phyloP scores from a whole-genome alignment of 1,139 yeast genomes.

The Sugiyamaella castrensis region DNA sequence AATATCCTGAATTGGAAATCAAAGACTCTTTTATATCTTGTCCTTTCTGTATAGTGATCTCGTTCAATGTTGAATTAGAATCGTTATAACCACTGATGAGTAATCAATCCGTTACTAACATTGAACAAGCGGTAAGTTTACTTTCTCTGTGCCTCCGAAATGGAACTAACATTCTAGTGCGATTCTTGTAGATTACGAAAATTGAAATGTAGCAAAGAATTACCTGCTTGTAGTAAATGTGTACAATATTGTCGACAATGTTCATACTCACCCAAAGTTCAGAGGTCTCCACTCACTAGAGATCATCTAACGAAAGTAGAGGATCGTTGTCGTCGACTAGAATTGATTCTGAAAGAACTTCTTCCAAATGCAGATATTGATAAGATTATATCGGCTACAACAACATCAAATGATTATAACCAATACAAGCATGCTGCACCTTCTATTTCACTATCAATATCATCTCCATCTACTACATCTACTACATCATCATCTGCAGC shows the following conservation, averaged over 20 bases:
- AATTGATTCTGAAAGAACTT: slow-evolving; percentile 48
- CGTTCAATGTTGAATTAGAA: no score
- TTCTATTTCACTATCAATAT: neutral
- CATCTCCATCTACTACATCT: neutral
- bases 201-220: slow-evolving; percentile 61
- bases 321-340: slow-evolving; percentile 55
- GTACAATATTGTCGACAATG: slow-evolving; percentile 70
- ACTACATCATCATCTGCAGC: neutral
- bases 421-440: neutral
- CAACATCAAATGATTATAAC: neutral
- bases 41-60: no score
- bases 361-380: slow-evolving; percentile 47
- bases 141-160: no score
- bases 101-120: no score
- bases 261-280: slow-evolving; percentile 70
- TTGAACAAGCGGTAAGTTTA: no score
- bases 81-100: no score
- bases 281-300: slow-evolving; percentile 77
- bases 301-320: slow-evolving; percentile 69
- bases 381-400: slow-evolving; percentile 27
- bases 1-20: no score
- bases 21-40: no score
- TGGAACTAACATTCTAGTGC: slow-evolving; percentile 29
- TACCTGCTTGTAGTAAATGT: slow-evolving; percentile 77
- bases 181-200: slow-evolving; percentile 51